phyloP scores from a whole-genome alignment of 495 filamentous ascomycete genomes.

The Rusavskia elegans region DNA sequence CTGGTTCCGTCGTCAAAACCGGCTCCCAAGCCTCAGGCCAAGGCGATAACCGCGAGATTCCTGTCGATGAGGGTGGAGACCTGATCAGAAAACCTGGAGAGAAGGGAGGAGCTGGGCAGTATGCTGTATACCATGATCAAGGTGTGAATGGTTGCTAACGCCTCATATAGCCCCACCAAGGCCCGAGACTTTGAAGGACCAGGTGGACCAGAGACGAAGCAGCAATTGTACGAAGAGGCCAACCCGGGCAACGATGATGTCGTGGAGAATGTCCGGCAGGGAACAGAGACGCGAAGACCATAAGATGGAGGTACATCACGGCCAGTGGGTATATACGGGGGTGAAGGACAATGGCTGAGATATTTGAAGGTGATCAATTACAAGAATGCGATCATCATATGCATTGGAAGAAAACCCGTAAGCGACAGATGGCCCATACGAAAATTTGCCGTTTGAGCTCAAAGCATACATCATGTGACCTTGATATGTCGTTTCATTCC shows the following conservation, averaged over 20 bases:
- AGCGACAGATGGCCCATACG: no score
- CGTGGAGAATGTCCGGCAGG: constrained; percentile 21
- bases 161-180: constrained; percentile 20
- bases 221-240: constrained; percentile 16
- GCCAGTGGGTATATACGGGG: no score
- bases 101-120: constrained; percentile 16
- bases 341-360: no score
- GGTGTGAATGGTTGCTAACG: not conserved
- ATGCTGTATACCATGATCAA: constrained; percentile 1
- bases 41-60: constrained; percentile 33
- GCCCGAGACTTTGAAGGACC: constrained; percentile 31
- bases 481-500: no score
- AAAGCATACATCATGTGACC: no score
- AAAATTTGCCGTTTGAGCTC: no score
- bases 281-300: constrained; percentile 14
- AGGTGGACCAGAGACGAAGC: constrained; percentile 32
- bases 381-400: no score
- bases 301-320: not conserved
- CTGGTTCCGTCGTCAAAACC: constrained; percentile 23
- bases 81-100: constrained; percentile 14
- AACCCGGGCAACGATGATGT: constrained; percentile 28
- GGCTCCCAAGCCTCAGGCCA: constrained; percentile 27
- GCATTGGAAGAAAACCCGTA: no score
- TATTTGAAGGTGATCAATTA: no score
- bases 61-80: constrained; percentile 28